Conservation (phyloP, 2,329 filamentous ascomycete genomes). For the Grosmannia serpens region DNA sequence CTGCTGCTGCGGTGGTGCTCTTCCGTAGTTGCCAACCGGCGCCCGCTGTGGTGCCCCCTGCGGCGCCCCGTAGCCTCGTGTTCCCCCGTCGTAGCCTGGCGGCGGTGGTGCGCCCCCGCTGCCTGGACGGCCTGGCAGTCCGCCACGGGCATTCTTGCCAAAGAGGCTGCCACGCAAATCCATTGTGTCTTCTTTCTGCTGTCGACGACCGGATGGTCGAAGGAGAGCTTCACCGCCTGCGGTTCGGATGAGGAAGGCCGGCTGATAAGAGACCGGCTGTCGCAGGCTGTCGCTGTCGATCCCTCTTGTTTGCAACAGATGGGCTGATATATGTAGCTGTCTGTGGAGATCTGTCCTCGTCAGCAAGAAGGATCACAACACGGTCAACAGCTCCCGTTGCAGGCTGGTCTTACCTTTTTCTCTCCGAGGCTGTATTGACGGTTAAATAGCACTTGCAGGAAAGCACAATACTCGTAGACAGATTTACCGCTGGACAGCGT, state of each 20-base stretch:
- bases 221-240: not conserved
- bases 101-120: conserved; percentile 5
- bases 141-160: conserved; percentile 24
- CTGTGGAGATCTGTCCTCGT: not conserved
- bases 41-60: conserved; percentile 4
- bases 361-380: not conserved
- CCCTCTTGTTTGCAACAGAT: not conserved
- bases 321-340: no score
- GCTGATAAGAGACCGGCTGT: not conserved
- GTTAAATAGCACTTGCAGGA: not conserved
- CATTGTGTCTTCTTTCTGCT: conserved; percentile 15
- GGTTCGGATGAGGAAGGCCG: not conserved
- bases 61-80: conserved; percentile 12
- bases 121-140: conserved; percentile 18
- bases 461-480: not conserved
- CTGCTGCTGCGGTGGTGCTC: conserved; percentile 4
- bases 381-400: not conserved
- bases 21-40: conserved; percentile 7
- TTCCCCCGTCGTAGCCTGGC: conserved; percentile 5
- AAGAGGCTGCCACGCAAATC: conserved; percentile 33
- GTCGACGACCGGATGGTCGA: not conserved
- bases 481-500: not conserved
- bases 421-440: not conserved
- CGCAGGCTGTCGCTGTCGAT: not conserved
- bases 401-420: not conserved